These are phyloP conservation scores for Cercophora sp. DNA, from an alignment of 495 filamentous ascomycete species.

Conservation along the genomic window DNA sequence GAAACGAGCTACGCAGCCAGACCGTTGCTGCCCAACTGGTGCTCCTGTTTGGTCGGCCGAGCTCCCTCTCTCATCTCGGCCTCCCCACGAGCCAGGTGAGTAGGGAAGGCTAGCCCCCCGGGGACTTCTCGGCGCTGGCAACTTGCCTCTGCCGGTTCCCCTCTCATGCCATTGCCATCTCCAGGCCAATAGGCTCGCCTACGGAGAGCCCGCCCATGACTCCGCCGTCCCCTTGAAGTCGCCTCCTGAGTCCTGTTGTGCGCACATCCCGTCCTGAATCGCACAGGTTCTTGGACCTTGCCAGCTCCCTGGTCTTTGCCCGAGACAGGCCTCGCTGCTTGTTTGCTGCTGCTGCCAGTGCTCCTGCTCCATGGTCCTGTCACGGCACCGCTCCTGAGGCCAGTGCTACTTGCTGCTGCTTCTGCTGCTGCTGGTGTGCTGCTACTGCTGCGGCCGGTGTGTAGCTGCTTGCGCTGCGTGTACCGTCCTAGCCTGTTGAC, in stretches of 20 bases:
- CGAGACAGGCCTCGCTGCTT: conserved; percentile 7
- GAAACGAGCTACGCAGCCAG: neutral
- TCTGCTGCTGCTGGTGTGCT: neutral
- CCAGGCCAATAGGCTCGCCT: conserved; percentile 15
- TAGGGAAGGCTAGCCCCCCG: conserved; percentile 9
- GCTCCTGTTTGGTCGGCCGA: conserved; percentile 11
- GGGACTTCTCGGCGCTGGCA: conserved; percentile 12
- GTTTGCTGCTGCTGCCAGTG: neutral
- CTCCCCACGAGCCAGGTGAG: conserved; percentile 15
- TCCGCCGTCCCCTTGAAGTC: conserved; percentile 6
- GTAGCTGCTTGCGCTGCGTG: neutral
- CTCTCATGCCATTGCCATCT: conserved; percentile 7
- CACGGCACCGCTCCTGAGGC: neutral
- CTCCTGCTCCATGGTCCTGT: neutral
- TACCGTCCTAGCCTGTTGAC: conserved; percentile 15
- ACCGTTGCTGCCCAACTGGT: conserved; percentile 32
- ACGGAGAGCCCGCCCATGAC: conserved; percentile 8
- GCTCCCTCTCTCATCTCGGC: neutral
- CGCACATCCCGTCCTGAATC: conserved; percentile 8
- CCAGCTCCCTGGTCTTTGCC: conserved; percentile 3
- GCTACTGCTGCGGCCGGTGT: neutral
- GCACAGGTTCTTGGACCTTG: conserved; percentile 5
- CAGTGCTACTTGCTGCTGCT: neutral
- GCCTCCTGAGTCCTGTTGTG: conserved; percentile 7
- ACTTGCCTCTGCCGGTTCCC: conserved; percentile 11